Percentiles rank a stretch among this genome's conserved stretches.
These are phyloP conservation scores for Phialophora chinensis DNA, from an alignment of 2,329 filamentous ascomycete genomes.

Conservation along the genomic window DNA sequence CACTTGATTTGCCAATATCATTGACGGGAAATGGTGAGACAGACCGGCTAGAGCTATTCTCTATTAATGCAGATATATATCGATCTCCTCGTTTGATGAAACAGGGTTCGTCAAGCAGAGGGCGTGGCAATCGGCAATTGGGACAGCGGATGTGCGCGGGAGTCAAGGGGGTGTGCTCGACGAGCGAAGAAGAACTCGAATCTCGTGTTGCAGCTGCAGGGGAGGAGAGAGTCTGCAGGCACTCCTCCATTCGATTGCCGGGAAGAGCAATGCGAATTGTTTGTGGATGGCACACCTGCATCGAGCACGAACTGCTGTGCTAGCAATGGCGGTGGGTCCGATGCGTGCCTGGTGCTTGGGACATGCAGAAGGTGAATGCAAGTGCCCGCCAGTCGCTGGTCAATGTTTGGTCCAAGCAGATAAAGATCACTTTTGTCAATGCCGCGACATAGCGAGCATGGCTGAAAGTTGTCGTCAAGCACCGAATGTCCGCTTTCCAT, in stretches of 20 bases:
- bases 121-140: too few relatives aligned
- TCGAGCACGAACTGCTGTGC: background rate
- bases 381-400: background rate
- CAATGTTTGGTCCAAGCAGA: background rate
- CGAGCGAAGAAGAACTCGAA: background rate
- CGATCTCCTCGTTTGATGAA: too few relatives aligned
- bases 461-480: too few relatives aligned
- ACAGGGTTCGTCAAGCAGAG: too few relatives aligned
- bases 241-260: background rate
- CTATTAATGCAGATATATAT: background rate
- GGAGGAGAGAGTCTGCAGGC: background rate
- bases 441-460: too few relatives aligned
- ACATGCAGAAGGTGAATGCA: background rate
- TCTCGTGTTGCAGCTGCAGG: background rate
- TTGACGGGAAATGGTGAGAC: conserved; percentile 1
- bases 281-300: background rate
- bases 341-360: background rate
- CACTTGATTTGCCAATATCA: conserved; percentile 1
- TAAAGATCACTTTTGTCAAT: background rate
- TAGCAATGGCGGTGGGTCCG: background rate
- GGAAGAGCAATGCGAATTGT: background rate
- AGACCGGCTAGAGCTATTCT: conserved; percentile 15
- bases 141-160: background rate
- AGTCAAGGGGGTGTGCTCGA: background rate
- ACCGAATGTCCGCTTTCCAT: background rate